Base-by-base conservation (phyloP, 140 eudicot species). In the Anethum foeniculum region DNA sequence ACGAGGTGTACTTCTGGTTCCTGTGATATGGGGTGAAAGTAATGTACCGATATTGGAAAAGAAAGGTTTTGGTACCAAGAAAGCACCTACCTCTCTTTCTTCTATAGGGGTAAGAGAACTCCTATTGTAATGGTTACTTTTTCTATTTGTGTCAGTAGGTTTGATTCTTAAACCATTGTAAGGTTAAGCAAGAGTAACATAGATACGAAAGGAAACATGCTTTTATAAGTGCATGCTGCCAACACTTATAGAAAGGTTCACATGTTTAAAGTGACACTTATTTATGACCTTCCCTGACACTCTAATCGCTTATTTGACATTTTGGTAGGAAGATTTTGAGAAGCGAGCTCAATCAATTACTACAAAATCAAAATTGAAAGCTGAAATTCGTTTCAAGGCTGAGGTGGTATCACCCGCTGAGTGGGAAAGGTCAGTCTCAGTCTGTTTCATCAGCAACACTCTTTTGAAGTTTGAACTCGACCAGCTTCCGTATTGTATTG, bases 1-100 rank as follows among this genome's bases (percentile, higher is more conserved):
- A 84, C 88, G 99, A 81, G 99, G 99, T 72, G 96, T 96, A 75
- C 92, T 96, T 47, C 72, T 96, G 80, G 91, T 96, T 84, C 98
- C 99, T 27, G 84, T 96, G 19, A 89, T 91, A 9, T 96, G 93
- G 93, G 98, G 94, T 54, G 96, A 91, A 83, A 82, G 78, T 43
- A 84, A 77, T 72, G 88, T 80, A 34, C 83, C 86, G 46, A 86
- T 81, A 77, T 16, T 54, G 25, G 93, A 87, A 86, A 96, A 90
- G 85, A 93, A 88, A 90, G 98, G 98, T 34, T 96, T 96, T 67
- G 98, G 99, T 71, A 81, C 96, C 19, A 81, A 81, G 78, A 93
- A 91, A 83, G 92, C 91, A 56, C 83, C 93, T 36, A 79, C 94
- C 39, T 84, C 97, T 85, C 99, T 96, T 85, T 94, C 98, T 84